Percentiles rank a stretch among this genome's conserved stretches.
phyloP scores from a whole-genome alignment of 208 protist genomes.

The Porcisia hertigi region DNA sequence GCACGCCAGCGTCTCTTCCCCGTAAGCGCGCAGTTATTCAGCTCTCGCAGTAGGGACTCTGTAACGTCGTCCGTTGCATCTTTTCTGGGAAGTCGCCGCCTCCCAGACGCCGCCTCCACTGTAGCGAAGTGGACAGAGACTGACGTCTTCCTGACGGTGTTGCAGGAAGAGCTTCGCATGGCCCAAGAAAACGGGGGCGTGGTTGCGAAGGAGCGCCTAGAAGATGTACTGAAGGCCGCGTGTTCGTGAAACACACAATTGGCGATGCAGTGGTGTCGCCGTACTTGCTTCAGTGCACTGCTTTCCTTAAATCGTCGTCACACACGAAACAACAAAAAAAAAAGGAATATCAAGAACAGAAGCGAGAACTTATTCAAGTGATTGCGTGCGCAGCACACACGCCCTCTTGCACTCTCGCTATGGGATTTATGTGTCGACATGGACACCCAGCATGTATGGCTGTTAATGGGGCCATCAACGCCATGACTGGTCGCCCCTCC shows the following conservation, averaged over 20 bases:
- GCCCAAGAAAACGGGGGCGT: slow-evolving; percentile 19
- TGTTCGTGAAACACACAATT: neutral
- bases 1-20: slow-evolving; percentile 28
- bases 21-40: neutral
- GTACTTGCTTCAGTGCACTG: neutral
- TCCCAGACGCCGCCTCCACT: slow-evolving; percentile 16
- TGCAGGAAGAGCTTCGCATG: slow-evolving; percentile 29
- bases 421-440: too few species aligned
- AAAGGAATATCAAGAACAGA: neutral
- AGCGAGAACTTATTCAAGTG: neutral
- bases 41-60: neutral
- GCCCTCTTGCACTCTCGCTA: too few species aligned
- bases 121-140: slow-evolving; percentile 27
- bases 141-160: slow-evolving; percentile 23
- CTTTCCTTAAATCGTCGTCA: neutral
- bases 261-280: too few species aligned
- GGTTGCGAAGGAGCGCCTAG: slow-evolving; percentile 19
- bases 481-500: too few species aligned
- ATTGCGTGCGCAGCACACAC: too few species aligned
- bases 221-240: slow-evolving; percentile 27
- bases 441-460: too few species aligned
- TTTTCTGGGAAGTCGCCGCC: slow-evolving; percentile 19
- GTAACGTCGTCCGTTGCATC: slow-evolving; percentile 2
- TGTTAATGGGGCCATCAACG: too few species aligned
- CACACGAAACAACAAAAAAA: neutral